Evolutionary conservation across 495 filamentous ascomycete genomes (phyloP), one percentile per base, ranked within the genome.

Genomic region (Aspergillus affinis): DNA sequence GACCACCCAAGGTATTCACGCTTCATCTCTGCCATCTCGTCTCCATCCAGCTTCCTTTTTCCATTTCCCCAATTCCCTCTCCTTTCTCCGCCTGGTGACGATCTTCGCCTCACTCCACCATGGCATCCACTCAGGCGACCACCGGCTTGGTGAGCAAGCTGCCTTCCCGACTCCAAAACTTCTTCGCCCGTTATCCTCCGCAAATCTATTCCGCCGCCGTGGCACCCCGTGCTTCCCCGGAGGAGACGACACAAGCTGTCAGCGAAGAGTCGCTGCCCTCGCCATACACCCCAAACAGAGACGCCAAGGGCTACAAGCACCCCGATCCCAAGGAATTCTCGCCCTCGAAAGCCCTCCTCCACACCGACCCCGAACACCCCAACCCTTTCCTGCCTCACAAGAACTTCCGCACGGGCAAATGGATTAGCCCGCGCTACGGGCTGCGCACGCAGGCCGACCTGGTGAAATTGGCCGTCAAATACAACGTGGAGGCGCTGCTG

Each of bases 161-260:
- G 47, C 94, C 92, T 17, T 74, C 80, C 19, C 86, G 87, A 18
- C 83, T 98, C n/a, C 84, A 84, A 59, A 86, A 86, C 61, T 97
- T 98, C 83, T 91, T 98, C 74, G 86, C 88, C 41, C 86, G 88
- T 60, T 97, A 92, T 68, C 94, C 93, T 23, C 92, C 93, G 27
- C 75, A 79, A 65, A 52, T 72, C 59, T 75, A 77, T 63, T 76
- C 80, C 51, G 59, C 71, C 8, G 61, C 75, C 51, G 71, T 78
- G 54, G 64, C 73, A 70, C 72, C 72, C 58, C 75, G 64, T 67
- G 80, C 65, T 51, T 72, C 75, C 12, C 63, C 75, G 27, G 70
- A 73, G 20, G 62, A 66, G 17, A 52, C 63, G 55, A 55, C 66
- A 49, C 51, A 72, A 65, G 59, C 57, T 50, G 44, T 65, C 48